phyloP scores from a whole-genome alignment of 2,329 filamentous ascomycete species.

The Colletotrichum cordylinicola region DNA sequence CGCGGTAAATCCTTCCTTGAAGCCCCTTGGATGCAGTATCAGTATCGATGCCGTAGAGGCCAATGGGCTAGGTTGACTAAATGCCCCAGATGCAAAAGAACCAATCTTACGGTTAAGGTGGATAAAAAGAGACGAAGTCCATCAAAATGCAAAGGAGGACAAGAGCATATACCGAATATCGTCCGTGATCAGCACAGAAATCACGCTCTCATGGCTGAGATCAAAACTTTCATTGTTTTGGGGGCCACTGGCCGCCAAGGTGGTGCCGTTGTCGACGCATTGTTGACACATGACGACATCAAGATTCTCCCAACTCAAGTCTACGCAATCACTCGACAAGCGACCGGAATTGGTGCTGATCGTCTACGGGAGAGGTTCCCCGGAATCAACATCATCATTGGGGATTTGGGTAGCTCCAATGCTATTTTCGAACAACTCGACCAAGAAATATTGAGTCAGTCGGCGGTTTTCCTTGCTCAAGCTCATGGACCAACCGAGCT shows the following conservation, averaged over 20 bases:
- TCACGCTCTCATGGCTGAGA: background rate
- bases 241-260: conserved; percentile 37
- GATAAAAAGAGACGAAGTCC: background rate
- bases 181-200: background rate
- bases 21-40: background rate
- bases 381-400: background rate
- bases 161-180: background rate
- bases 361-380: background rate
- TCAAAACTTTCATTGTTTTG: conserved; percentile 26
- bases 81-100: background rate
- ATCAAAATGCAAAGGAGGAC: background rate
- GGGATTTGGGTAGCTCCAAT: background rate
- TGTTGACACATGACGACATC: conserved; percentile 33
- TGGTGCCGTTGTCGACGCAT: conserved; percentile 30
- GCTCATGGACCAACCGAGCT: conserved; percentile 41
- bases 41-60: background rate
- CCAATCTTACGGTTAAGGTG: background rate
- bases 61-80: background rate
- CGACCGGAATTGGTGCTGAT: background rate
- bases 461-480: conserved; percentile 27
- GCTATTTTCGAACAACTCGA: background rate
- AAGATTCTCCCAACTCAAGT: conserved; percentile 44
- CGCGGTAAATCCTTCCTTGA: background rate
- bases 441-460: background rate
- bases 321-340: conserved; percentile 55